Percentiles rank a stretch among this genome's conserved stretches.
These are phyloP conservation scores for Liriodendron chinense DNA, from an alignment of 164 flowering plant species.

Conservation along the genomic window DNA sequence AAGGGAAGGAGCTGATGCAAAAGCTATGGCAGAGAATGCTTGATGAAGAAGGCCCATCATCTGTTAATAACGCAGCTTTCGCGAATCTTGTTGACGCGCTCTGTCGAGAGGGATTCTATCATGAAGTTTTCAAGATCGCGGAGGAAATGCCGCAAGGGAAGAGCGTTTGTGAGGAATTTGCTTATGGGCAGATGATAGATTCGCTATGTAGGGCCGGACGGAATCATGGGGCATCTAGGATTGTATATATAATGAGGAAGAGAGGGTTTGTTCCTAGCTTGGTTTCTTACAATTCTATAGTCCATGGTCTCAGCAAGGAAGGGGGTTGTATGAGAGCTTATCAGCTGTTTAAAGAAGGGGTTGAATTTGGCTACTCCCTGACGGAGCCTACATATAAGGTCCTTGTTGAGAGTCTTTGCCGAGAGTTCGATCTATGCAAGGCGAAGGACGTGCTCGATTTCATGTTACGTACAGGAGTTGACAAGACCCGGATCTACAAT, in stretches of 20 bases:
- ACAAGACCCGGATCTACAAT: conserved; percentile 68
- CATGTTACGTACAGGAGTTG: conserved; percentile 53
- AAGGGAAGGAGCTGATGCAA: conserved; percentile 47
- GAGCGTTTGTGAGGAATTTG: conserved; percentile 53
- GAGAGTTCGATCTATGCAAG: conserved; percentile 48
- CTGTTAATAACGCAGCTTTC: conserved; percentile 67
- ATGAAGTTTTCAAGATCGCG: conserved; percentile 67
- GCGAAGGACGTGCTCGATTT: conserved; percentile 55
- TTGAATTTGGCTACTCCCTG: conserved; percentile 55
- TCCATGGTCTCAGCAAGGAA: conserved; percentile 74
- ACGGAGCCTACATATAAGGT: conserved; percentile 66
- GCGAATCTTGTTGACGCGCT: conserved; percentile 61
- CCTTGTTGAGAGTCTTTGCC: conserved; percentile 68
- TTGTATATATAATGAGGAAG: conserved; percentile 83
- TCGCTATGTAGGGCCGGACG: conserved; percentile 68
- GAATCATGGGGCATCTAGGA: conserved; percentile 85
- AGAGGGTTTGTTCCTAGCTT: conserved; percentile 57
- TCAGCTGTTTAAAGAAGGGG: conserved; percentile 77
- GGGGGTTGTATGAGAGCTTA: conserved; percentile 87
- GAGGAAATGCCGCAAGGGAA: conserved; percentile 85
- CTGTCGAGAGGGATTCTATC: conserved; percentile 68
- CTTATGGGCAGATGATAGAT: conserved; percentile 79
- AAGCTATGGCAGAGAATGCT: conserved; percentile 63
- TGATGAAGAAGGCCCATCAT: conserved; percentile 29
- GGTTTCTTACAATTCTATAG: conserved; percentile 63